Base-by-base conservation (phyloP, 2,329 filamentous ascomycete species). In the Colletotrichum costaricense region DNA sequence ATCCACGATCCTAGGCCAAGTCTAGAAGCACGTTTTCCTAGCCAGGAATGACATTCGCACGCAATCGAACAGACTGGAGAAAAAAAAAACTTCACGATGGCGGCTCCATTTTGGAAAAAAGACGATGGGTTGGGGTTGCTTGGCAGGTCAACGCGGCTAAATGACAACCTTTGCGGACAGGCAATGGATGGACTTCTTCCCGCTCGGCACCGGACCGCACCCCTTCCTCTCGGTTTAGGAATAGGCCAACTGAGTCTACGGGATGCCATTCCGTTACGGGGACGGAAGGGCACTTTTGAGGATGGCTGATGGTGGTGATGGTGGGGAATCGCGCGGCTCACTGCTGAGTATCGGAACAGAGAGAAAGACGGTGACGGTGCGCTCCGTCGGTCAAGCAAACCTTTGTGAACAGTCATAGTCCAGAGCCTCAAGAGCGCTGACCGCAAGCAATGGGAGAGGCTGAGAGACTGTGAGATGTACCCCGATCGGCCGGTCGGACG, bases 381-480 rank as follows among this genome's bases (percentile, higher is more conserved):
- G 33, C 33, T 65, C 63, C 52, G 63, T 65, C 52, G 63, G 52
- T 56, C 16, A 64, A 54, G 46, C 28, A 55, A 26, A 49, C 58
- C 58, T n/a, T 49, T 54, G 11, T 35, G 9, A 35, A 11, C 0
- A 35, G 33, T 35, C 1, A 42, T 42, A 42, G 38, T 42, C 38
- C 14, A 26, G 52, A 63, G 26, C 26, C 42, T 28, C 11, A 4
- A 52, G 16, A 52, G 38, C 16, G 42, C 12, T 63, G 38, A 14
- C 14, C 35, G 26, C n/a, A 19, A 8, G 19, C 8, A n/a, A 49
- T 14, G 22, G 14, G 9, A 30, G 28, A 55, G 52, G 52, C 22
- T 24, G 52, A 55, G 11, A 16, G 52, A 24, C 22, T 6, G 52
- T 26, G 52, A 16, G 52, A 24, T 11, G 6, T 28, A 57, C 9